Evolutionary conservation across 1,139 yeast genomes (phyloP), one percentile per base, ranked within the genome.

Genomic region (Yamadazyma atlantica): DNA sequence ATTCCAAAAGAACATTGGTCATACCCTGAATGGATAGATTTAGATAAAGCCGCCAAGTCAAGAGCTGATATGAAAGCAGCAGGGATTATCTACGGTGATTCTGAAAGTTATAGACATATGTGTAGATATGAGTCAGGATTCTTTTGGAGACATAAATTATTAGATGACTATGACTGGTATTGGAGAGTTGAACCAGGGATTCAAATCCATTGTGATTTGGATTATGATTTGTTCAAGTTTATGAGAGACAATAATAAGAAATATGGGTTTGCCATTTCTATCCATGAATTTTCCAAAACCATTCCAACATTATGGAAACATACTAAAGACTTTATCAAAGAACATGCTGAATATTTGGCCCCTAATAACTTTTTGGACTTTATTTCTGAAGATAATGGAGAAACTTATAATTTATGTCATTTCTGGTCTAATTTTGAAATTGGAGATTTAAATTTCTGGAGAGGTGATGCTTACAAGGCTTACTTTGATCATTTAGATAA

Each of bases 401-500:
- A 72, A 33, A 69, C 80, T 4, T 88, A 85, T 62, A 88, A 88
- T 62, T 61, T 77, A 46, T 87, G 96, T 59, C 97, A 89, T 58
- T 89, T 83, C 69, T 89, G 97, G 97, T 81, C 95, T 25, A 89
- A 89, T 64, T 89, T 89, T 54, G 97, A 89, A 61, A 74, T 89
- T 50, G 96, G 83, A 1, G 77, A 80, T 43, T 69, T 89, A 51
- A 82, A 83, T 46, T 82, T 89, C 55, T 87, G 87, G 83, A 66
- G 95, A 51, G 64, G 78, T 9, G 70, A 76, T 31, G 80, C 82
- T 2, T 89, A 89, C 60, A 60, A 69, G 12, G 73, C 72, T 31
- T 89, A 80, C 61, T 89, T 89, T 53, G 78, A 85, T 14, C 63
- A 73, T 49, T 70, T 89, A 50, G 97, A 89, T 58, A 55, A 69